Conservation (phyloP, 2,329 filamentous ascomycete species). For the Colletotrichum tabaci region DNA sequence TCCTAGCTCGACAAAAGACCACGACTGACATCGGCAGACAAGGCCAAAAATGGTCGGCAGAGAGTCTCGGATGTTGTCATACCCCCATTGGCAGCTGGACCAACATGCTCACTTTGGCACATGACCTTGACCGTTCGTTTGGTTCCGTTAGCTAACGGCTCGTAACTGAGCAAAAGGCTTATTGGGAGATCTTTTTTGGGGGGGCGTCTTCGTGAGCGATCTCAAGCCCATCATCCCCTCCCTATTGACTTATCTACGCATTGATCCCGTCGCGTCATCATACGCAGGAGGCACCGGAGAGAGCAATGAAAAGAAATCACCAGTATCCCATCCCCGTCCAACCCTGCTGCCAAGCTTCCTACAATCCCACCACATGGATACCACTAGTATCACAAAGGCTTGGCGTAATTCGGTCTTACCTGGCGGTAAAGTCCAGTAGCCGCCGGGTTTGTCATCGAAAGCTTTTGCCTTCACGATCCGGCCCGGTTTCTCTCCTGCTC, state of each 20-base stretch:
- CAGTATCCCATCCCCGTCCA: background rate
- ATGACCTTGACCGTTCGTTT: background rate
- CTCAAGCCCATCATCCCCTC: too few species aligned
- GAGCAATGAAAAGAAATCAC: background rate
- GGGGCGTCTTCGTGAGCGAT: too few species aligned
- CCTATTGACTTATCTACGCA: too few species aligned
- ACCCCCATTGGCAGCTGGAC: background rate
- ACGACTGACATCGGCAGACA: constrained; percentile 16
- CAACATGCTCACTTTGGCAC: background rate
- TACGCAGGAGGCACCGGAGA: background rate
- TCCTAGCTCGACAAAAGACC: background rate
- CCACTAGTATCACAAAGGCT: constrained; percentile 10
- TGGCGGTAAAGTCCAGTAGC: background rate
- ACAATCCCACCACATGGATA: constrained; percentile 12
- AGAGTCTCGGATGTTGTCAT: constrained; percentile 16
- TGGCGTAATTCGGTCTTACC: constrained; percentile 17
- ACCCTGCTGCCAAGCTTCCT: constrained; percentile 33
- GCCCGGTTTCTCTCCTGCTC: background rate
- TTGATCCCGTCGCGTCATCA: background rate
- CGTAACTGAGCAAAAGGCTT: background rate
- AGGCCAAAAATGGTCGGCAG: background rate
- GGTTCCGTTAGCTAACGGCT: background rate
- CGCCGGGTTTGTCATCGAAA: too few species aligned
- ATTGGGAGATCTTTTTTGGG: too few species aligned
- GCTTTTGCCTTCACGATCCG: too few species aligned